These are phyloP conservation scores for Triticum turgidum DNA, from an alignment of 176 grass and related monocot genomes.

Conservation along the genomic window DNA sequence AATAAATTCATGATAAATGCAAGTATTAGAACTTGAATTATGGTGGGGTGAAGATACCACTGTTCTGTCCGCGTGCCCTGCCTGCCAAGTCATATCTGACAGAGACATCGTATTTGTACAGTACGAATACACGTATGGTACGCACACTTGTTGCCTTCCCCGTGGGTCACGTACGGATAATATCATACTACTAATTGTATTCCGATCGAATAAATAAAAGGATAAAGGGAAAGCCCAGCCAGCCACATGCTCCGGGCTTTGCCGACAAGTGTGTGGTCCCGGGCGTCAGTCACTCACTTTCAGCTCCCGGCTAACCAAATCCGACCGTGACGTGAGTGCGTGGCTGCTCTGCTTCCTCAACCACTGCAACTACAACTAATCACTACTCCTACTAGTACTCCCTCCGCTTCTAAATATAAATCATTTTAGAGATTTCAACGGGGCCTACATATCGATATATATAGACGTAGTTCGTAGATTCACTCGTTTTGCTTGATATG, in stretches of 20 bases:
- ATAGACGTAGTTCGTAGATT: too few relatives aligned
- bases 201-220: too few relatives aligned
- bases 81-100: not conserved
- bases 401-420: too few relatives aligned
- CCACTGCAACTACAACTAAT: not conserved
- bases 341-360: not conserved
- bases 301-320: not conserved
- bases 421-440: too few relatives aligned
- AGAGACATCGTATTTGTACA: not conserved
- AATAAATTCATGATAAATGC: too few relatives aligned
- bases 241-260: not conserved
- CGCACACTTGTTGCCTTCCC: not conserved
- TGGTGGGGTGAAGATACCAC: too few relatives aligned
- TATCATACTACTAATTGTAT: not conserved
- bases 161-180: not conserved
- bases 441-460: too few relatives aligned
- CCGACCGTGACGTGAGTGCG: constrained; percentile 20
- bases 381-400: too few relatives aligned
- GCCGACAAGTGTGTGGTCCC: not conserved
- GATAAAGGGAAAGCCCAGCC: not conserved
- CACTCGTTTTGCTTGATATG: too few relatives aligned
- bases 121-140: not conserved
- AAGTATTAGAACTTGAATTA: too few relatives aligned
- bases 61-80: not conserved
- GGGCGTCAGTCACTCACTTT: not conserved